Conservation (phyloP, 495 filamentous ascomycete genomes). For the Aspergillus egyptiacus region DNA sequence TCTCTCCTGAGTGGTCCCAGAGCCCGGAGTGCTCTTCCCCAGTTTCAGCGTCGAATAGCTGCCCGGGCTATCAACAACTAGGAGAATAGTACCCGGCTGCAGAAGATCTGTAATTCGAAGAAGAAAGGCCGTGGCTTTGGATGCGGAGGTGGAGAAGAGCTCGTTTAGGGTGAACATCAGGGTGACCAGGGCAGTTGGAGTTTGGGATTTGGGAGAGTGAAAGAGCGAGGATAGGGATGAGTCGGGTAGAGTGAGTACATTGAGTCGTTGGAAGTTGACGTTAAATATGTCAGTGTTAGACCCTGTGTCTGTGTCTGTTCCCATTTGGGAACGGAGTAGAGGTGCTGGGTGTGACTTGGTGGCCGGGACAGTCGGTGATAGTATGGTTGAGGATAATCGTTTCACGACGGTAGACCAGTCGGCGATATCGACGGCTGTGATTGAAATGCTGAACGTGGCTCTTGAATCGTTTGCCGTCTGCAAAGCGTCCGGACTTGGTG, state of each 20-base stretch:
- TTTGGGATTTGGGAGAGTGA: slow-evolving; percentile 2
- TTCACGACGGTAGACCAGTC: slow-evolving; percentile 61
- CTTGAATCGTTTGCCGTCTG: background rate
- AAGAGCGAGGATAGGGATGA: slow-evolving; percentile 37
- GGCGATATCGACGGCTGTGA: slow-evolving; percentile 74
- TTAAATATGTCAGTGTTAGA: slow-evolving; percentile 26
- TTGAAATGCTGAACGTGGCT: slow-evolving; percentile 30
- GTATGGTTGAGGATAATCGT: slow-evolving; percentile 42
- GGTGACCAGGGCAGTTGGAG: slow-evolving; percentile 55
- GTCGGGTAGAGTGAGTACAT: slow-evolving; percentile 53
- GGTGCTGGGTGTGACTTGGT: slow-evolving; percentile 47
- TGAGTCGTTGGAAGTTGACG: slow-evolving; percentile 50
- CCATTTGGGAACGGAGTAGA: slow-evolving; percentile 20
- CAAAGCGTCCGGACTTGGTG: background rate
- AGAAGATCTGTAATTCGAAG: slow-evolving; percentile 54
- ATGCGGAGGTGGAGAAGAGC: slow-evolving; percentile 71
- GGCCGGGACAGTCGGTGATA: slow-evolving; percentile 27
- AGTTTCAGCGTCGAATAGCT: slow-evolving; percentile 78
- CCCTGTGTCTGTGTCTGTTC: background rate
- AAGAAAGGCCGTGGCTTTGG: slow-evolving; percentile 68
- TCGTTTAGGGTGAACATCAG: slow-evolving; percentile 97
- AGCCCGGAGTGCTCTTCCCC: slow-evolving; percentile 30
- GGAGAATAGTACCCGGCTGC: slow-evolving; percentile 55
- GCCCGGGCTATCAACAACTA: slow-evolving; percentile 90
- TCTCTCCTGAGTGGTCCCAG: slow-evolving; percentile 46